Conservation (phyloP, 2,329 filamentous ascomycete species). For the Colletotrichum horii region DNA sequence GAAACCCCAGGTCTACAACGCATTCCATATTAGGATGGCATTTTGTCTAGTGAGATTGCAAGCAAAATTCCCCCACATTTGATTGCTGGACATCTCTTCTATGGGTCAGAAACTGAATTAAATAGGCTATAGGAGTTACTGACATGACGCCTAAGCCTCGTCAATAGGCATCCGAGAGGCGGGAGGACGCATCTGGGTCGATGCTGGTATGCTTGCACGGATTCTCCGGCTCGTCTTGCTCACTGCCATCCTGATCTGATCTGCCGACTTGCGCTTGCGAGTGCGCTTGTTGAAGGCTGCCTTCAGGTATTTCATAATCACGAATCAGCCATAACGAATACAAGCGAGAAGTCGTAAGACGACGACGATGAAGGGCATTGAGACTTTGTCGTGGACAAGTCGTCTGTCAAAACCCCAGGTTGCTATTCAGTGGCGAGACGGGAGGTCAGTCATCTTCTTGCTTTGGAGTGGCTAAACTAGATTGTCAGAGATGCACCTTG, state of each 20-base stretch:
- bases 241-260: too few relatives aligned
- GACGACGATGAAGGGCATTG: background rate
- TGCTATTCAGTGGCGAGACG: background rate
- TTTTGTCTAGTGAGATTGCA: background rate
- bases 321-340: background rate
- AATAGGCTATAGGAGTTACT: background rate
- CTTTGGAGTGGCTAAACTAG: too few relatives aligned
- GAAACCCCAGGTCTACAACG: background rate
- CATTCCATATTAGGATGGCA: background rate
- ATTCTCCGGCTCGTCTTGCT: too few relatives aligned
- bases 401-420: background rate
- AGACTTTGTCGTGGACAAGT: too few relatives aligned
- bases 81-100: background rate
- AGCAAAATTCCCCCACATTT: rapidly evolving
- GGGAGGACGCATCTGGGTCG: too few relatives aligned
- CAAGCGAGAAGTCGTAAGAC: rapidly evolving
- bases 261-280: too few relatives aligned
- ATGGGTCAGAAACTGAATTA: background rate
- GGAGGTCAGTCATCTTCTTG: background rate
- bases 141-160: rapidly evolving
- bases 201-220: too few relatives aligned
- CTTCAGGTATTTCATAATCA: background rate
- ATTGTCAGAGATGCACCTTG: too few relatives aligned
- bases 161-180: background rate
- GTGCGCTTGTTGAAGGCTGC: too few relatives aligned